A percentile compares a stretch with the other conserved stretches of the same genome.
Evolutionary conservation across 495 filamentous ascomycete species (phyloP).

Genomic region (Xylaria venustula): DNA sequence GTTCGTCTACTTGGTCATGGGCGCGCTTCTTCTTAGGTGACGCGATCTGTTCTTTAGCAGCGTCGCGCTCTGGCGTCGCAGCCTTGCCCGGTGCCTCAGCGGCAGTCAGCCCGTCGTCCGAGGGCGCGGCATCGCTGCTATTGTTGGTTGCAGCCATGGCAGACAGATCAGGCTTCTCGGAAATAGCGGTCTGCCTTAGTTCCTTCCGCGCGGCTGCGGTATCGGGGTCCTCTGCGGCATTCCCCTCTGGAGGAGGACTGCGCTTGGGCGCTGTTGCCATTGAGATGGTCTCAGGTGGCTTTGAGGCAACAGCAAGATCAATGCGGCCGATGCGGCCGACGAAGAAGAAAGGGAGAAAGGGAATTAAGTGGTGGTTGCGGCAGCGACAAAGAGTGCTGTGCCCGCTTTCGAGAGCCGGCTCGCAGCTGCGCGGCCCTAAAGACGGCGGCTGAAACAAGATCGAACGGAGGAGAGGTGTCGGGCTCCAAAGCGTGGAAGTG

Average conservation of each 20-base stretch:
- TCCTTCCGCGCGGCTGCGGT: slow-evolving; percentile 55
- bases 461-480: neutral
- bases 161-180: slow-evolving; percentile 37
- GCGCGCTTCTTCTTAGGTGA: slow-evolving; percentile 60
- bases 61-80: slow-evolving; percentile 36
- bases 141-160: slow-evolving; percentile 21
- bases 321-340: neutral
- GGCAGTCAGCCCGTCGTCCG: slow-evolving; percentile 12
- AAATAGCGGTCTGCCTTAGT: slow-evolving; percentile 54
- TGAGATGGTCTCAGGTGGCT: neutral
- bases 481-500: neutral
- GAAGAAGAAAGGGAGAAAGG: neutral
- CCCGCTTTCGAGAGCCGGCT: neutral
- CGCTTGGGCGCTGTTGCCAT: slow-evolving; percentile 26
- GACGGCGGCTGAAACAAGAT: neutral
- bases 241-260: slow-evolving; percentile 26
- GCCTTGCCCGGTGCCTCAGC: slow-evolving; percentile 15
- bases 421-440: neutral
- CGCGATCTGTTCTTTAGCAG: slow-evolving; percentile 43
- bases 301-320: neutral
- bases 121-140: slow-evolving; percentile 7
- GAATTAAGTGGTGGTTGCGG: neutral
- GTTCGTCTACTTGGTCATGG: slow-evolving; percentile 49
- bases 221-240: slow-evolving; percentile 47
- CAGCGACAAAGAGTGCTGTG: slow-evolving; percentile 2